phyloP scores from a whole-genome alignment of 345 rosid species.

The Moricandia arvensis region DNA sequence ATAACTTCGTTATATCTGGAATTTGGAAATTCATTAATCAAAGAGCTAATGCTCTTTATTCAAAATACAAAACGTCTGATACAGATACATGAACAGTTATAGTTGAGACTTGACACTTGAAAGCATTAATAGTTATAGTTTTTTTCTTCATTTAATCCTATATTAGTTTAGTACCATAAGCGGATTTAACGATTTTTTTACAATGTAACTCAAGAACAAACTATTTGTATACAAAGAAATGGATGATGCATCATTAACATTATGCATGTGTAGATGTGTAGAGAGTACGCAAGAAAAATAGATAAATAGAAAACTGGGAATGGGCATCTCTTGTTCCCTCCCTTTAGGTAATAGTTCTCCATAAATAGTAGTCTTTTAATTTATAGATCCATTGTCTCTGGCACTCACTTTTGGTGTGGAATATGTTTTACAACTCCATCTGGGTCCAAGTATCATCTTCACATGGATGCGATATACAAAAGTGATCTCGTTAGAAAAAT shows the following conservation, averaged over 20 bases:
- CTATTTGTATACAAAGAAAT: neutral
- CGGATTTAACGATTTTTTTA: neutral
- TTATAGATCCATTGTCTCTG: slow-evolving; percentile 21
- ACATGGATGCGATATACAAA: neutral
- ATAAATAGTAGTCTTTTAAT: slow-evolving; percentile 8
- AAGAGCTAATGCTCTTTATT: neutral
- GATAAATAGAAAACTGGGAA: slow-evolving; percentile 11
- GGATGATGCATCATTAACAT: slow-evolving; percentile 11
- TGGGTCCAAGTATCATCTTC: neutral
- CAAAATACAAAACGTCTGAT: neutral
- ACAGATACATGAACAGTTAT: neutral
- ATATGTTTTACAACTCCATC: slow-evolving; percentile 3
- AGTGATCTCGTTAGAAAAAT: neutral
- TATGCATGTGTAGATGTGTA: slow-evolving; percentile 24
- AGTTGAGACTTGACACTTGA: neutral
- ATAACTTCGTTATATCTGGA: neutral
- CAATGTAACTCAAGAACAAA: neutral
- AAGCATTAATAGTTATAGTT: neutral
- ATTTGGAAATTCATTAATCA: neutral
- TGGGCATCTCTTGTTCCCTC: slow-evolving; percentile 29
- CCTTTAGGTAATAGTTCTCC: neutral
- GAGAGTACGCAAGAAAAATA: slow-evolving; percentile 1
- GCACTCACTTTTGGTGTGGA: slow-evolving; percentile 3
- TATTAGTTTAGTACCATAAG: neutral
- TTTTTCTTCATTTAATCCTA: neutral